phyloP scores from a whole-genome alignment of 371 early-diverging fungal genomes.

The Lichtheimia hyalospora region DNA sequence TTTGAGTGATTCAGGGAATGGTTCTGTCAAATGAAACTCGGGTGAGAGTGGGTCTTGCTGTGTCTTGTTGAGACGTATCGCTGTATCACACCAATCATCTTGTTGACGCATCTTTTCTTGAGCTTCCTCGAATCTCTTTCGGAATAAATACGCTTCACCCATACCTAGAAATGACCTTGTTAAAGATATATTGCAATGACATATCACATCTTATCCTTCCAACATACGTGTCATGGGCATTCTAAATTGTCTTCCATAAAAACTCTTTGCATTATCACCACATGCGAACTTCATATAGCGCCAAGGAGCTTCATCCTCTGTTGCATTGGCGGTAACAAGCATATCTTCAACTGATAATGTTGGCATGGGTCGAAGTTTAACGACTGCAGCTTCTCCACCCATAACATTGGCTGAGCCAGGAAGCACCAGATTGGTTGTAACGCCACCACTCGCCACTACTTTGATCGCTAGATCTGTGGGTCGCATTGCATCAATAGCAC shows the following conservation, averaged over 20 bases:
- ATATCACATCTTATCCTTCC: background rate
- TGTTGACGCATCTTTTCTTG: conserved; percentile 51
- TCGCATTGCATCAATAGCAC: conserved; percentile 61
- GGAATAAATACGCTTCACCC: conserved; percentile 72
- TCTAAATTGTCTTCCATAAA: conserved; percentile 15
- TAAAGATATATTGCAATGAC: background rate
- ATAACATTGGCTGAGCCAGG: conserved; percentile 80
- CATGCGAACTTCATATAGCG: conserved; percentile 88
- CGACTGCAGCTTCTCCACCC: conserved; percentile 78
- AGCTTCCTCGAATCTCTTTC: conserved; percentile 64
- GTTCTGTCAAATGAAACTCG: conserved; percentile 20
- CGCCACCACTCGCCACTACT: conserved; percentile 75
- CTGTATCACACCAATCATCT: conserved; percentile 79
- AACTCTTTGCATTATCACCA: conserved; percentile 79
- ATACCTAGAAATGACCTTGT: conserved; percentile 47
- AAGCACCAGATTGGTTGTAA: conserved; percentile 73
- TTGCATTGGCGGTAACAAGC: conserved; percentile 59
- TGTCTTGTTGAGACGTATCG: conserved; percentile 14
- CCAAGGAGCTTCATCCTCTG: conserved; percentile 54
- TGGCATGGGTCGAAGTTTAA: conserved; percentile 60
- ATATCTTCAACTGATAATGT: conserved; percentile 67
- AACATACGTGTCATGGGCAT: conserved; percentile 39
- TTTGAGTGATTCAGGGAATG: conserved; percentile 65
- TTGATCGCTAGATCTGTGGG: conserved; percentile 67
- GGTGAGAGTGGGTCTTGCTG: background rate